Conservation (phyloP, 2,329 filamentous ascomycete genomes). For the Decorospora gaudefroyi region DNA sequence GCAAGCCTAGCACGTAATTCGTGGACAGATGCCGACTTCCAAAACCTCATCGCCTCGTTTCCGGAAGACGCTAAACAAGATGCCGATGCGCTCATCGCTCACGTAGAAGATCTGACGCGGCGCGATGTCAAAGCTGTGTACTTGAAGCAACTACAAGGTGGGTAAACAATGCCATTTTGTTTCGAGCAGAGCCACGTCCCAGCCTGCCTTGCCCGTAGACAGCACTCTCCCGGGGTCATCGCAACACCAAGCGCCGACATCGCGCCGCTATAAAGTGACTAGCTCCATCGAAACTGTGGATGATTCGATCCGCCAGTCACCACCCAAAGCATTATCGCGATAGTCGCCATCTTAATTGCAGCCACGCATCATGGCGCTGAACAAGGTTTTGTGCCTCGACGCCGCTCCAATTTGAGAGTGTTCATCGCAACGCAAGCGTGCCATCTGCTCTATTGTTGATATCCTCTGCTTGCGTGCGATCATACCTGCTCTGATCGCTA, state of each 20-base stretch:
- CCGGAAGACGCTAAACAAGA: slow-evolving; percentile 65
- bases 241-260: slow-evolving; percentile 23
- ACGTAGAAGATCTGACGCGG: slow-evolving; percentile 71
- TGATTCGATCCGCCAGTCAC: slow-evolving; percentile 31
- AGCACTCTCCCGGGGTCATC: slow-evolving; percentile 21
- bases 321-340: slow-evolving; percentile 28
- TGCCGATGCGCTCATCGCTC: slow-evolving; percentile 64
- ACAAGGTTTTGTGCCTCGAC: slow-evolving; percentile 14
- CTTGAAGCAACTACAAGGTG: slow-evolving; percentile 72
- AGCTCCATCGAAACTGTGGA: slow-evolving; percentile 22
- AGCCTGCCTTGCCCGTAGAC: slow-evolving; percentile 3
- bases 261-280: slow-evolving; percentile 27
- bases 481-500: slow-evolving; percentile 1
- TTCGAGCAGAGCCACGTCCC: slow-evolving; percentile 18
- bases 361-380: slow-evolving; percentile 19
- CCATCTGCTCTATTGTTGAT: slow-evolving; percentile 9
- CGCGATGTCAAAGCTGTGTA: slow-evolving; percentile 76
- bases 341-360: slow-evolving; percentile 32
- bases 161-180: slow-evolving; percentile 23
- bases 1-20: slow-evolving; percentile 65
- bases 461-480: slow-evolving; percentile 4
- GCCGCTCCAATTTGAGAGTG: slow-evolving; percentile 7
- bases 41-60: slow-evolving; percentile 71
- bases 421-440: slow-evolving; percentile 7
- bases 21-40: slow-evolving; percentile 69